phyloP scores from a whole-genome alignment of 2,329 filamentous ascomycete genomes.

The Lojkania enalia region DNA sequence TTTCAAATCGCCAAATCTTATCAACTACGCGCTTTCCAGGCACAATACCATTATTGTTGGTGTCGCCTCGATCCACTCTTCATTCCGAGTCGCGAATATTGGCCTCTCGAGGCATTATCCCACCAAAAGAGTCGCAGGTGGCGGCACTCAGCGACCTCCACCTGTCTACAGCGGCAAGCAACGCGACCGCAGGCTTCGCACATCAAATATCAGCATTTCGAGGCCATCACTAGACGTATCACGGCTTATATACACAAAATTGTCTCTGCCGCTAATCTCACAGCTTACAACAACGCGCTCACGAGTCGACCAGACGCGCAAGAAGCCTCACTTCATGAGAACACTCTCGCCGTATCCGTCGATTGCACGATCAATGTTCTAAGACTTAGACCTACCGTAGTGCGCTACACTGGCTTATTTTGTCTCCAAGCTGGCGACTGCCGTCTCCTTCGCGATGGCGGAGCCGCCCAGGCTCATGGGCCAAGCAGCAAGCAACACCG shows the following conservation, averaged over 20 bases:
- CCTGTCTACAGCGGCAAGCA: conserved; percentile 28
- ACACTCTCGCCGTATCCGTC: conserved; percentile 24
- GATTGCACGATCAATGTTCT: conserved; percentile 30
- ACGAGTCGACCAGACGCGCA: conserved; percentile 32
- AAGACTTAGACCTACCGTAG: conserved; percentile 16
- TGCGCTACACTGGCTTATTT: conserved; percentile 42
- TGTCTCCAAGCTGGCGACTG: conserved; percentile 45
- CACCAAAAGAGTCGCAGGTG: conserved; percentile 29
- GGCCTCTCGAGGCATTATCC: conserved; percentile 17
- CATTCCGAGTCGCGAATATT: conserved; percentile 39
- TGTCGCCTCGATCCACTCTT: conserved; percentile 39
- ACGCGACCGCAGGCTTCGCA: conserved; percentile 27
- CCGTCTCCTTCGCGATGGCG: conserved; percentile 48
- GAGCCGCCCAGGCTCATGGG: conserved; percentile 46
- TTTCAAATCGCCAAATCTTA: conserved; percentile 31
- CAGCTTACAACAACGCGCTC: conserved; percentile 29
- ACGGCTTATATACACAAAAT: conserved; percentile 12
- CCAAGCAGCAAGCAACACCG: conserved; percentile 35
- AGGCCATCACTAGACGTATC: conserved; percentile 4
- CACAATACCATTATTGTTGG: conserved; percentile 28
- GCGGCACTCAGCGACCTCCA: conserved; percentile 23
- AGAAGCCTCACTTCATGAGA: conserved; percentile 28
- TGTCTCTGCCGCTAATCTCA: conserved; percentile 10
- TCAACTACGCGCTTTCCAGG: conserved; percentile 31
- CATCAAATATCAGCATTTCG: conserved; percentile 17